Conservation (phyloP, 257 asterid species). For the Solanum acaule region DNA sequence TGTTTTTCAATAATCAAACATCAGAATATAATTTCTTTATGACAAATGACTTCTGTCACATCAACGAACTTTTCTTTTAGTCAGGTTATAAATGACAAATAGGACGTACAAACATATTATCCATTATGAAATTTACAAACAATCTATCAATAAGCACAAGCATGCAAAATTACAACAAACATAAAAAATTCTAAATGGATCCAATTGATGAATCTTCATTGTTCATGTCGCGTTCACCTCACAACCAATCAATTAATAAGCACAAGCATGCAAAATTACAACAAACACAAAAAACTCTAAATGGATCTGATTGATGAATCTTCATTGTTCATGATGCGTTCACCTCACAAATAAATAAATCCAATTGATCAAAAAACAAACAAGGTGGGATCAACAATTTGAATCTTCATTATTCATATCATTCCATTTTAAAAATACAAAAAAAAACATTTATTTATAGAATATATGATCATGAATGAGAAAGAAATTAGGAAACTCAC, state of each 20-base stretch:
- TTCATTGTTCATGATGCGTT: not conserved
- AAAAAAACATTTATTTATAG: not conserved
- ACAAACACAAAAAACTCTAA: not conserved
- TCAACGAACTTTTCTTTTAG: no score
- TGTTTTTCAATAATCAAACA: not conserved
- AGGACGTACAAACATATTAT: not conserved
- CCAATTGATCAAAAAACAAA: not conserved
- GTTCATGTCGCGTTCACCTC: not conserved
- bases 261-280: not conserved
- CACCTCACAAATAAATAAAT: not conserved
- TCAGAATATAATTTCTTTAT: not conserved
- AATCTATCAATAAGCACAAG: not conserved
- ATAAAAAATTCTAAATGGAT: not conserved
- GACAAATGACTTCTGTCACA: not conserved
- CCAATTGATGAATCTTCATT: not conserved
- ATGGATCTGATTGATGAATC: not conserved
- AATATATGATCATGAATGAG: not conserved
- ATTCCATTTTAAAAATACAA: not conserved
- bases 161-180: not conserved
- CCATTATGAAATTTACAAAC: not conserved
- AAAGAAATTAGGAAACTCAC: constrained; percentile 29
- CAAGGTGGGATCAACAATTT: not conserved
- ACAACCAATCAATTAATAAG: not conserved
- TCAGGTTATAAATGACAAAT: no score
- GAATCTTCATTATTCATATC: not conserved